Base-by-base conservation (phyloP, 2,329 filamentous ascomycete species). In the Fusarium sp. region DNA sequence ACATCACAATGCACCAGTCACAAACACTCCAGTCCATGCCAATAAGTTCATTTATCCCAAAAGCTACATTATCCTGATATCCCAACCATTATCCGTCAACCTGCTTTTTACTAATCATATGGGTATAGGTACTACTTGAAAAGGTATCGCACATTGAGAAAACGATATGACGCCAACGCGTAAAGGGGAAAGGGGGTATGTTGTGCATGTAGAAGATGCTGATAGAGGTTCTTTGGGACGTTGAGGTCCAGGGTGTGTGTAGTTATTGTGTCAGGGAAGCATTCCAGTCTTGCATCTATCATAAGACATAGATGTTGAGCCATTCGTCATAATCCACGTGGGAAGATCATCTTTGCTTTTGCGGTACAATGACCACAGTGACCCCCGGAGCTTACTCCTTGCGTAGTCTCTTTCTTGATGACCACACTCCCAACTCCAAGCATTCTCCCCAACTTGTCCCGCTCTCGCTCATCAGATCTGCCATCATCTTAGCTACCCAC, bases 401-500 rank as follows among this genome's bases (percentile, higher is more conserved):
- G 48, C 38, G 42, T 26, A 38, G 58, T 58, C 73, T 79, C 87
- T 98, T 98, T 83, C 92, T 94, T 69, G 91, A 97, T 81, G 92
- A 96, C 86, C 95, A 98, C 81, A 95, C 96, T 42, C 96, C 94
- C 73, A 95, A 90, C 78, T 90, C 94, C 26, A 98, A 84, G 82
- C 94, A 97, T 82, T 98, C 95, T 54, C 95, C 95, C 85, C 91
- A 95, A 54, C 90, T 91, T 24, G 93, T 92, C 26, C 94, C 93
- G 62, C 91, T 91, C 69, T 96, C 92, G 80, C 92, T 91, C 79
- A 97, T 88, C 78, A 98, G 83, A 82, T 96, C 93, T 52, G 90
- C 89, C 88, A 94, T 96, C 92, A 98, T 94, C 82, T 92, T 94
- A 45, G 92, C 91, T 84, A 93, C 90, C 95, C 95, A 98, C 47